These are phyloP conservation scores for Naganishia vishniacii DNA, from an alignment of 768 basidiomycete genomes.

Conservation along the genomic window DNA sequence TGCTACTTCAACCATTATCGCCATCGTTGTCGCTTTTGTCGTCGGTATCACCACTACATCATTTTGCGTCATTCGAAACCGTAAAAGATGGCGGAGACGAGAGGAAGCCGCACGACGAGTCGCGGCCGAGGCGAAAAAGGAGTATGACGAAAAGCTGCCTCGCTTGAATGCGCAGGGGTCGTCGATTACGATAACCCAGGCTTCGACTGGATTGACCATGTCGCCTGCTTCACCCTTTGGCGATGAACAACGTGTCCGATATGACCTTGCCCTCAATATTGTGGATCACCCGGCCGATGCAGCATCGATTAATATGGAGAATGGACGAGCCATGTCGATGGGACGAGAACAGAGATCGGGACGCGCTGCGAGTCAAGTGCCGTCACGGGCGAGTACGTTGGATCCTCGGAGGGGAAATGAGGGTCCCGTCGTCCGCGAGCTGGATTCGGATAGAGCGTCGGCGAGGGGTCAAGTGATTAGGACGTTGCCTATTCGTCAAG, in stretches of 20 bases:
- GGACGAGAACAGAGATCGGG: not conserved
- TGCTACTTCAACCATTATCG: slow-evolving; percentile 13
- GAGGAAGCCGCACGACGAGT: slow-evolving; percentile 9
- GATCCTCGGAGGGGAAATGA: not conserved
- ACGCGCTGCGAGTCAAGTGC: not conserved
- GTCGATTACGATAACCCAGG: not conserved
- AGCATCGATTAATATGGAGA: slow-evolving; percentile 14
- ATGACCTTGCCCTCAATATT: not conserved
- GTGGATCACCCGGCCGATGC: not conserved
- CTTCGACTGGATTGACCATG: too few species aligned
- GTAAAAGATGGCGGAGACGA: not conserved
- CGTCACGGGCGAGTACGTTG: slow-evolving; percentile 5
- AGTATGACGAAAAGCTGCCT: slow-evolving; percentile 16
- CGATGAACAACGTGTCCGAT: slow-evolving; percentile 6
- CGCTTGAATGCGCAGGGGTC: not conserved
- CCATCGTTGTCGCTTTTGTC: slow-evolving; percentile 11
- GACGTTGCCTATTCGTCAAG: slow-evolving; percentile 10
- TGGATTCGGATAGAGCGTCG: slow-evolving; percentile 15
- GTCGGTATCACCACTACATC: slow-evolving; percentile 6
- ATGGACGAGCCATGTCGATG: slow-evolving; percentile 19
- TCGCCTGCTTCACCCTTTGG: slow-evolving; percentile 10
- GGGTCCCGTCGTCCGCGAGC: not conserved
- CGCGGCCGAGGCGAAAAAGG: slow-evolving; percentile 16
- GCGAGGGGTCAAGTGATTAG: slow-evolving; percentile 8
- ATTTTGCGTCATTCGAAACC: slow-evolving; percentile 2